These are phyloP conservation scores for Pythium phragmiticola DNA, from an alignment of 352 stramenopile species.

Conservation along the genomic window DNA sequence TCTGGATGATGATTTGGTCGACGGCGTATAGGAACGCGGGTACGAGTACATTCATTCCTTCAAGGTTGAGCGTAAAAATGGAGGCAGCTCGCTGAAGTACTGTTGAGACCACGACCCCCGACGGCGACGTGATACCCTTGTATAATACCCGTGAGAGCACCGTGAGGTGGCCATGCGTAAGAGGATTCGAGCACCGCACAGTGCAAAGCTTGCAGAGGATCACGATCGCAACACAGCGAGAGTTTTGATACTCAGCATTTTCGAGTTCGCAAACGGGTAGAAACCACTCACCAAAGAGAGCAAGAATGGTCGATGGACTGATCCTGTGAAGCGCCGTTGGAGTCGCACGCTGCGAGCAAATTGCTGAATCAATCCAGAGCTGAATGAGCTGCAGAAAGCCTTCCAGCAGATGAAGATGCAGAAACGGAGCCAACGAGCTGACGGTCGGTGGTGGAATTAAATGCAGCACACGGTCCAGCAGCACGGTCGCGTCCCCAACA, in stretches of 20 bases:
- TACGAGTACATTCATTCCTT: slow-evolving; percentile 77
- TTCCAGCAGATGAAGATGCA: slow-evolving; percentile 76
- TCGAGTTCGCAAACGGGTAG: slow-evolving; percentile 80
- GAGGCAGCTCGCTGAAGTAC: slow-evolving; percentile 72
- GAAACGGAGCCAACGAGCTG: slow-evolving; percentile 50
- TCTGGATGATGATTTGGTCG: slow-evolving; percentile 80
- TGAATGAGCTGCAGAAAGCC: slow-evolving; percentile 72
- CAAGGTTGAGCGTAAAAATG: slow-evolving; percentile 78
- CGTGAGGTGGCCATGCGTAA: slow-evolving; percentile 66
- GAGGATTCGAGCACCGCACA: slow-evolving; percentile 54
- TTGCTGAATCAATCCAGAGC: slow-evolving; percentile 81
- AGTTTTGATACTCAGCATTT: slow-evolving; percentile 67
- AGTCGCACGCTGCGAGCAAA: slow-evolving; percentile 50
- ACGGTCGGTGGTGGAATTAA: slow-evolving; percentile 73
- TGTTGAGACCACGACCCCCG: slow-evolving; percentile 73
- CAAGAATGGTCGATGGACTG: slow-evolving; percentile 77
- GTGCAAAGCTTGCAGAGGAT: slow-evolving; percentile 80
- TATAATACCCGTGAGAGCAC: slow-evolving; percentile 68
- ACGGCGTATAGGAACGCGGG: slow-evolving; percentile 80
- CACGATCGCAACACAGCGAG: slow-evolving; percentile 72
- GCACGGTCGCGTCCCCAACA: slow-evolving; percentile 60
- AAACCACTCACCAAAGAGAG: slow-evolving; percentile 87
- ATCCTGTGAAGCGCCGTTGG: slow-evolving; percentile 67
- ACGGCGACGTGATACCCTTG: slow-evolving; percentile 72
- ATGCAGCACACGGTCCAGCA: slow-evolving; percentile 81